Conservation (phyloP, 2,329 filamentous ascomycete species). For the Cercospora zeae-maydis region DNA sequence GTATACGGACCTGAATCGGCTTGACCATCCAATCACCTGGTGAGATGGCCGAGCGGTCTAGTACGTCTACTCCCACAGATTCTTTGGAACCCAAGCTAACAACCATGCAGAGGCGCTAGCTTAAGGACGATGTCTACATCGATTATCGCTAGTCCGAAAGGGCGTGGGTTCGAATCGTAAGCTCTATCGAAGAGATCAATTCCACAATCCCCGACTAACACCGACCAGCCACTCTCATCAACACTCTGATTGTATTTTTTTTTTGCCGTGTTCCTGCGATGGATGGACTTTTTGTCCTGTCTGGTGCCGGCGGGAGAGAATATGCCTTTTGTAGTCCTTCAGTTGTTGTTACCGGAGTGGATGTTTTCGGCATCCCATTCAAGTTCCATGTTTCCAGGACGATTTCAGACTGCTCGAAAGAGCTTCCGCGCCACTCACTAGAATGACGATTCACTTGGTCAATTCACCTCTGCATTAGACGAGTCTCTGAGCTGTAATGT, state of each 20-base stretch:
- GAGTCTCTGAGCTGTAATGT: no score
- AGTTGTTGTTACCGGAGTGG: neutral
- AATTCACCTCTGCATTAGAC: no score
- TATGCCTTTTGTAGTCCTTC: neutral
- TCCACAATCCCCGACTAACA: neutral
- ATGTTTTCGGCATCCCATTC: neutral
- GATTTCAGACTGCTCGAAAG: neutral
- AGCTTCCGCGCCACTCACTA: neutral
- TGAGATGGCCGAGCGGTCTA: conserved; percentile 19
- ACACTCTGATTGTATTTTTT: neutral
- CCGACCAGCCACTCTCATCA: conserved; percentile 1
- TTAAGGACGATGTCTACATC: conserved; percentile 8
- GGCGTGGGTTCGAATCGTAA: conserved; percentile 16
- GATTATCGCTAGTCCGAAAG: neutral
- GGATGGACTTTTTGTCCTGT: neutral
- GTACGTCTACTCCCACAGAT: neutral
- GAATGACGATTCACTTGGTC: no score
- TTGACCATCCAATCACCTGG: conserved; percentile 5
- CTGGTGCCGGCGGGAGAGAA: neutral
- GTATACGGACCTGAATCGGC: neutral
- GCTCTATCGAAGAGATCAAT: neutral
- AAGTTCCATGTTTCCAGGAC: neutral
- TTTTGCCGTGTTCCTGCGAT: neutral
- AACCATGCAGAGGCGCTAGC: conserved; percentile 3
- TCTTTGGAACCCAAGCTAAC: no score